Conservation (phyloP, 2,329 filamentous ascomycete species). For the Sarocladiaceae sp. region DNA sequence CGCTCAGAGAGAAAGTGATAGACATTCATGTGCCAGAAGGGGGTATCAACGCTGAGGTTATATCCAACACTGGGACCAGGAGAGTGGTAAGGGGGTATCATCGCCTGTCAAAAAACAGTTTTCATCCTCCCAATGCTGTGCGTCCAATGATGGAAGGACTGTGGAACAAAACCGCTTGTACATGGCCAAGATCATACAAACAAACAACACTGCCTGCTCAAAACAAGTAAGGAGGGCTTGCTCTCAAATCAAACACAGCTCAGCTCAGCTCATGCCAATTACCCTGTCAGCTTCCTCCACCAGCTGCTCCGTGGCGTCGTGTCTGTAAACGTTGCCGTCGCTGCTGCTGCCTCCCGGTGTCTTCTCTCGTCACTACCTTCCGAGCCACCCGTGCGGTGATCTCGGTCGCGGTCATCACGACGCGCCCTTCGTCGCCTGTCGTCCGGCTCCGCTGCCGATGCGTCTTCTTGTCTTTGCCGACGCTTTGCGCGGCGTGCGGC, state of each 20-base stretch:
- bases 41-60: conserved; percentile 8
- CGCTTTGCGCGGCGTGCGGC: conserved; percentile 44
- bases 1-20: background rate
- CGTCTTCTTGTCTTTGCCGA: conserved; percentile 36
- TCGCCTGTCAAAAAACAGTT: background rate
- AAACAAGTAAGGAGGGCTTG: background rate
- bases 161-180: background rate
- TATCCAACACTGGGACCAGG: background rate
- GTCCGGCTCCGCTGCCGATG: conserved; percentile 36
- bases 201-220: background rate
- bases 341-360: conserved; percentile 33
- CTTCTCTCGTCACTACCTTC: conserved; percentile 42
- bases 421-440: conserved; percentile 39
- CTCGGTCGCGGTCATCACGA: conserved; percentile 32
- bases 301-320: conserved; percentile 49
- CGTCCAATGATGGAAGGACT: background rate
- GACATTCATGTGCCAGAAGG: background rate
- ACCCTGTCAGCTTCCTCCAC: conserved; percentile 54
- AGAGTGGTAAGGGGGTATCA: background rate
- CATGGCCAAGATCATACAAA: conserved; percentile 3
- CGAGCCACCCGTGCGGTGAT: conserved; percentile 26
- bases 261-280: conserved; percentile 12
- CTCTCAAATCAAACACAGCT: background rate
- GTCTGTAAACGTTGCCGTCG: conserved; percentile 32
- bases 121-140: background rate